Conservation (phyloP, 2,329 filamentous ascomycete species). For the Sarocladium brachiariae region DNA sequence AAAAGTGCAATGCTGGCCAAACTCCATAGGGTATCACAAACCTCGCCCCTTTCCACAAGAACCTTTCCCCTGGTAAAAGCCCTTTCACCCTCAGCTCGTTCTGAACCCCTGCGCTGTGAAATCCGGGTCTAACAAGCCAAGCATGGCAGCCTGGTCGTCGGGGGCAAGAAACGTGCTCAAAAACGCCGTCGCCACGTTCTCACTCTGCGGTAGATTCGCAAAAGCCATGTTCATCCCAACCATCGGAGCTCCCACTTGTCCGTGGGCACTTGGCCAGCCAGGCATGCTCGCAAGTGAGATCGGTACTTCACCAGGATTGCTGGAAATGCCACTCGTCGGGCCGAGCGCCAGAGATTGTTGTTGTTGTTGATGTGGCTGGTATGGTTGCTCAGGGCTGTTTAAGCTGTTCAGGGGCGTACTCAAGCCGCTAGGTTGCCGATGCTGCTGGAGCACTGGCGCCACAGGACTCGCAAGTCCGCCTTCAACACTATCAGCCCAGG, state of each 20-base stretch:
- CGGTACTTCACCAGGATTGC: neutral
- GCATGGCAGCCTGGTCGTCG: conserved; percentile 7
- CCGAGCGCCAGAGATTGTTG: neutral
- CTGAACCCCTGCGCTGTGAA: neutral
- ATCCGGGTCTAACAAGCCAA: conserved; percentile 3
- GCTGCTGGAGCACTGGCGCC: neutral
- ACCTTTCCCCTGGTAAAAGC: too few species aligned
- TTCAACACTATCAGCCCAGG: conserved; percentile 12
- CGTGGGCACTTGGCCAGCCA: neutral
- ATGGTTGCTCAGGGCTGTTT: neutral
- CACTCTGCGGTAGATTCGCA: neutral
- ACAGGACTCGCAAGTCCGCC: neutral
- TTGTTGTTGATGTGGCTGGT: neutral
- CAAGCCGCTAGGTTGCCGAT: neutral
- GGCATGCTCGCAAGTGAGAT: neutral
- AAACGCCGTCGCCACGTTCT: neutral
- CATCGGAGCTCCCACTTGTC: neutral
- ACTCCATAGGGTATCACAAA: neutral
- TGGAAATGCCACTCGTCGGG: neutral
- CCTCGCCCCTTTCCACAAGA: neutral
- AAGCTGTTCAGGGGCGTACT: neutral
- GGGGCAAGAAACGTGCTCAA: neutral
- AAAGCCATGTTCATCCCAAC: neutral
- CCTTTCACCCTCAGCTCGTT: neutral
- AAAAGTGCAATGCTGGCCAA: too few species aligned